These are phyloP conservation scores for Fusarium napiforme DNA, from an alignment of 2,329 filamentous ascomycete species.

Conservation along the genomic window DNA sequence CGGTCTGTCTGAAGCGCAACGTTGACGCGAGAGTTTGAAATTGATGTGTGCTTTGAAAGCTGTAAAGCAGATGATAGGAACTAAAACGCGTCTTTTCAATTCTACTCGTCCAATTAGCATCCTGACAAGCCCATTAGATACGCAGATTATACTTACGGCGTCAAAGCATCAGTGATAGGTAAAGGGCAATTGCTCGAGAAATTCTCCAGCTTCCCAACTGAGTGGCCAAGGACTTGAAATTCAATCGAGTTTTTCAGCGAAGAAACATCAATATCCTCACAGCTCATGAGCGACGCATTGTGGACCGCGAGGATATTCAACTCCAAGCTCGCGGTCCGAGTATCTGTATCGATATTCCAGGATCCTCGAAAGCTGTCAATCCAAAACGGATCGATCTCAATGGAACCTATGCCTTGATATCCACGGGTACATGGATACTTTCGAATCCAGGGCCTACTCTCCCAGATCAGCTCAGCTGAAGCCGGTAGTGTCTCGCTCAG, in stretches of 20 bases:
- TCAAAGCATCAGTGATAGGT: neutral
- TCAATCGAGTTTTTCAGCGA: neutral
- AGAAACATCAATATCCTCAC: neutral
- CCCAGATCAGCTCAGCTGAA: neutral
- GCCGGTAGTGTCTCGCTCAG: neutral
- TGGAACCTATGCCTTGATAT: neutral
- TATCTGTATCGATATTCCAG: neutral
- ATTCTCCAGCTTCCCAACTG: neutral
- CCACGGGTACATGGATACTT: neutral
- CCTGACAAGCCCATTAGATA: neutral
- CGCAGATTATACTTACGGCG: neutral
- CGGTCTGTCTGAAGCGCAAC: neutral
- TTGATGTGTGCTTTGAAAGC: neutral
- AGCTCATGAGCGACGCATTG: neutral
- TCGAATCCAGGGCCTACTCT: neutral
- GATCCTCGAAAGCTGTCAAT: neutral
- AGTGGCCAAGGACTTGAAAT: neutral
- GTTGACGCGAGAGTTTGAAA: neutral
- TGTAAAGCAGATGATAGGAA: neutral
- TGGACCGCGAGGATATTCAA: neutral
- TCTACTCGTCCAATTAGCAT: neutral
- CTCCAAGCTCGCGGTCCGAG: neutral
- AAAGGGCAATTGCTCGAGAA: neutral
- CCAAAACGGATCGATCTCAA: neutral
- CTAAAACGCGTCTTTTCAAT: neutral